Percentiles rank a stretch among this genome's conserved stretches.
phyloP scores from a whole-genome alignment of 208 protist species.

The Naegleria lovaniensis region DNA sequence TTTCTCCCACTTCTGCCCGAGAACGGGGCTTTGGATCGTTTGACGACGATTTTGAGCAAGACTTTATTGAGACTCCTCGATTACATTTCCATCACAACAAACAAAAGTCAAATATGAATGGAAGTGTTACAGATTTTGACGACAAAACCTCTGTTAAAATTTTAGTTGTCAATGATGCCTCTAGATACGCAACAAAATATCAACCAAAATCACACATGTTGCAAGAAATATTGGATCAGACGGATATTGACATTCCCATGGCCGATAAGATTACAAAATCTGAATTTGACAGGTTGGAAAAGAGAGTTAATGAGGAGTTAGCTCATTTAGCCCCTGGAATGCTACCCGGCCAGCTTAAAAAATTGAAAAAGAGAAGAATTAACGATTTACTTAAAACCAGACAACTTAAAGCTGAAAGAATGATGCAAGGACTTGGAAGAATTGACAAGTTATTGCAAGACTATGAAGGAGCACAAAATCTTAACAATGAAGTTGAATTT shows the following conservation, averaged over 20 bases:
- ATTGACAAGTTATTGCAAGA: background rate
- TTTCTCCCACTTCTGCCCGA: background rate
- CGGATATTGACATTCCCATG: background rate
- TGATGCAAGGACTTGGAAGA: background rate
- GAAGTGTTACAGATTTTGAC: background rate
- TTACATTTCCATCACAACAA: background rate
- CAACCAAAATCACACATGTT: background rate
- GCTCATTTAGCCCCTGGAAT: background rate
- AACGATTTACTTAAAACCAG: background rate
- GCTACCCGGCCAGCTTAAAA: background rate
- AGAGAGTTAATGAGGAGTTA: background rate
- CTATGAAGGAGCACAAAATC: background rate
- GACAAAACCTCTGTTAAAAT: background rate
- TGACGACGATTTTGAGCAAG: background rate
- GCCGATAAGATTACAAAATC: background rate
- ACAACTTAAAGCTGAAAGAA: background rate
- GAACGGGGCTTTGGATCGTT: background rate
- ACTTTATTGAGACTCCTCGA: background rate
- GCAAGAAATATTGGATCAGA: background rate
- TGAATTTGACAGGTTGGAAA: background rate
- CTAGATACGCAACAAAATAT: background rate
- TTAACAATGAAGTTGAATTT: background rate
- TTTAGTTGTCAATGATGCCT: background rate
- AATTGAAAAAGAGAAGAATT: background rate
- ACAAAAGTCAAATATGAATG: background rate